Base-by-base conservation (phyloP, 805 yeast genomes). In the Metschnikowia kunwiensis region DNA sequence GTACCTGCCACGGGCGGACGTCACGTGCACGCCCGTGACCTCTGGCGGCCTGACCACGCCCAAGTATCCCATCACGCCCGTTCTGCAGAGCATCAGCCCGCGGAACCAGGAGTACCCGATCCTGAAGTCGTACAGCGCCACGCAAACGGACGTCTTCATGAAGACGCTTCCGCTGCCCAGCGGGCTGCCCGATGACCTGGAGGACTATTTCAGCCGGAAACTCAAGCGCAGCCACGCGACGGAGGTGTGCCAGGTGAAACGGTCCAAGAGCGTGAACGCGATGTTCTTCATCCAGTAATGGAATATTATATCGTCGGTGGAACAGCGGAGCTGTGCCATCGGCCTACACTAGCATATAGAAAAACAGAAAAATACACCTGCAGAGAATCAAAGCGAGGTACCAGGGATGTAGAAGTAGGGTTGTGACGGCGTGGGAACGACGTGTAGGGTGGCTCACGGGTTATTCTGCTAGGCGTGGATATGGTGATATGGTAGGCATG, bases 41-140 rank as follows among this genome's bases (percentile, higher is more conserved):
- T 24, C 36, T 5, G 32, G 30, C 7, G 46, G 46, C 16, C 61
- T 63, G 18, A 54, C 61, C 27, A 65, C 70, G 5, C 70, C 72
- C 14, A 60, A 47, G 42, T 49, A 43, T 27, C 54, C 52, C 5
- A 45, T 51, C 29, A 53, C 54, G 10, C 56, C 56, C 5, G 43
- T 42, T n/a, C 46, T 42, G 42, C 46, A 30, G 41, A 34, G 46
- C 28, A 44, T 51, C 25, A 51, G 51, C 24, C 56, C 57, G n/a
- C 48, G 31, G 35, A 34, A 31, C 27, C 27, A 28, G 22, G 43
- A 25, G 16, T 33, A 17, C 18, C 15, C 19, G 8, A 32, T 32
- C 15, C 31, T 24, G 22, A 32, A 32, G 27, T 9, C 33, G 5
- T 58, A 41, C 53, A 57, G 38, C 53, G 61, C 34, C 60, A 24